Conservation (phyloP, 306 rosid species). For the Dalbergia oliveri region DNA sequence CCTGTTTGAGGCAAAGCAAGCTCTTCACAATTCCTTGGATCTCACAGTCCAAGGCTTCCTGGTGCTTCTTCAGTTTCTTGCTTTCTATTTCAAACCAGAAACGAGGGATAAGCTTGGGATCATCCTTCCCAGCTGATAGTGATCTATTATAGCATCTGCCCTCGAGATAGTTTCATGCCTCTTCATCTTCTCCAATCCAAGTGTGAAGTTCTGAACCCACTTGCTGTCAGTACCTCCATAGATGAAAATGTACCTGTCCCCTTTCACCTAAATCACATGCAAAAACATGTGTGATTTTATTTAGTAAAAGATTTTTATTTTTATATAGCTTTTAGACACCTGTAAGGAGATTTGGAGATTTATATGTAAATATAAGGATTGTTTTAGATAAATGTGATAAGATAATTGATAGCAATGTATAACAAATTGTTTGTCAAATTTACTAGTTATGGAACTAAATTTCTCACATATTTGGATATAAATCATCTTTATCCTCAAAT, state of each 20-base stretch:
- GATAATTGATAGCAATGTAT: too few relatives aligned
- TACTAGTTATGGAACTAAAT: too few relatives aligned
- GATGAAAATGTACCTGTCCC: slow-evolving; percentile 48
- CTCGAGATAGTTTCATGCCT: slow-evolving; percentile 28
- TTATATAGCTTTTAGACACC: too few relatives aligned
- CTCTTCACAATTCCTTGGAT: slow-evolving; percentile 45
- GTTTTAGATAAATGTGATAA: too few relatives aligned
- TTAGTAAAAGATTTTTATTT: too few relatives aligned
- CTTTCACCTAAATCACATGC: not conserved
- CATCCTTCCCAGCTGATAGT: slow-evolving; percentile 44
- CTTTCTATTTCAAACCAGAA: slow-evolving; percentile 54
- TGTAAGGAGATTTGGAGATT: too few relatives aligned
- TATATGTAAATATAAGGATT: too few relatives aligned
- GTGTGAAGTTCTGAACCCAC: slow-evolving; percentile 38
- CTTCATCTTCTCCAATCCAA: slow-evolving; percentile 42
- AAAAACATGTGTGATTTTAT: too few relatives aligned
- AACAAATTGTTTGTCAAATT: too few relatives aligned
- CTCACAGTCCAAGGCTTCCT: slow-evolving; percentile 40
- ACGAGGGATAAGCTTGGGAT: slow-evolving; percentile 43
- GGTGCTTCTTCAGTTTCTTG: slow-evolving; percentile 50
- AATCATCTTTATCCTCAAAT: too few relatives aligned
- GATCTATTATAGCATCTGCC: slow-evolving; percentile 46
- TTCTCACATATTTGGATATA: too few relatives aligned
- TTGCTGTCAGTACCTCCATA: slow-evolving; percentile 50
- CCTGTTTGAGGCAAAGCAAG: slow-evolving; percentile 46